phyloP scores from a whole-genome alignment of 306 rosid genomes.

The Glycyrrhiza uralensis region DNA sequence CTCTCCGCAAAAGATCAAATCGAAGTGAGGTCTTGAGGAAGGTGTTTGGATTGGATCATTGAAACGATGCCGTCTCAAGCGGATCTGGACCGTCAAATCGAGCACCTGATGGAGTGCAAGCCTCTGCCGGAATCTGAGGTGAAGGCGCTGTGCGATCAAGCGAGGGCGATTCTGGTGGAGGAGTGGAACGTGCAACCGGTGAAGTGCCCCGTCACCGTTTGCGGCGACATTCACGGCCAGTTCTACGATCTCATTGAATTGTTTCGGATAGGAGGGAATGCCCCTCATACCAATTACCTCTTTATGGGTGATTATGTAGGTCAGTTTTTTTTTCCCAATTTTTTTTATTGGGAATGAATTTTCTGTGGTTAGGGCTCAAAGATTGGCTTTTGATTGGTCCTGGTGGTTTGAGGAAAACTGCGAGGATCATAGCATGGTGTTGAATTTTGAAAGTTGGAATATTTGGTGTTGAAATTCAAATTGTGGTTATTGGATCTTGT shows the following conservation, averaged over 20 bases:
- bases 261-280: slow-evolving; percentile 86
- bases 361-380: not conserved
- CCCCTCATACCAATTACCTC: slow-evolving; percentile 94
- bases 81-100: slow-evolving; percentile 73
- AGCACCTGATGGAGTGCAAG: slow-evolving; percentile 64
- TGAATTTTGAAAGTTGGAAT: not conserved
- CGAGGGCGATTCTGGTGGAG: slow-evolving; percentile 84
- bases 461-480: not conserved
- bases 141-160: slow-evolving; percentile 58
- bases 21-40: not conserved
- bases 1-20: slow-evolving; percentile 2
- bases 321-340: slow-evolving; percentile 20
- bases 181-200: slow-evolving; percentile 99
- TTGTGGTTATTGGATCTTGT: slow-evolving; percentile 6
- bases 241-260: slow-evolving; percentile 95
- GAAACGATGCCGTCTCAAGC: slow-evolving; percentile 54
- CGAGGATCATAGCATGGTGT: not conserved
- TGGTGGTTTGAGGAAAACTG: not conserved
- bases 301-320: slow-evolving; percentile 99
- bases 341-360: not conserved
- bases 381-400: not conserved
- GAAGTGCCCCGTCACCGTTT: slow-evolving; percentile 95
- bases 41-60: slow-evolving; percentile 23
- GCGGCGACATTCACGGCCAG: slow-evolving; percentile 97
- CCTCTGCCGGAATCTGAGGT: slow-evolving; percentile 53